Conservation (phyloP, 2,329 filamentous ascomycete genomes). For the Pestalotiopsis sp. region DNA sequence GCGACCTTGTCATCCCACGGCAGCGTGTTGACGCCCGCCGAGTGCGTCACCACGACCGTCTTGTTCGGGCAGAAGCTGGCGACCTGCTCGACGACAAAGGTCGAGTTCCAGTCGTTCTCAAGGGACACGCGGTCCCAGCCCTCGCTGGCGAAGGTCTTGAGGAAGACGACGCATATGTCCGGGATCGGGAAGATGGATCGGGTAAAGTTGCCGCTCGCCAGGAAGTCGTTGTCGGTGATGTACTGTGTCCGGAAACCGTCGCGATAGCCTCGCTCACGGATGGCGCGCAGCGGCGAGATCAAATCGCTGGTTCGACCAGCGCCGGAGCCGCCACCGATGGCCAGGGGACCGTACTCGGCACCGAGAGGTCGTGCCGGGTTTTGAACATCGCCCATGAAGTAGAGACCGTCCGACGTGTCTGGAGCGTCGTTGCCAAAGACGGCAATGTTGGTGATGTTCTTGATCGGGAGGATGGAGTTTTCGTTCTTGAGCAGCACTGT, state of each 20-base stretch:
- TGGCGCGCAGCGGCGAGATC: slow-evolving; percentile 54
- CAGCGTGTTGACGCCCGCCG: slow-evolving; percentile 61
- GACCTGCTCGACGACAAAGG: slow-evolving; percentile 46
- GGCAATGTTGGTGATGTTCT: slow-evolving; percentile 36
- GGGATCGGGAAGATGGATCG: slow-evolving; percentile 14
- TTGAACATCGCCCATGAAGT: too few species aligned
- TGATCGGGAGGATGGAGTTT: slow-evolving; percentile 49
- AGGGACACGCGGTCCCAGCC: slow-evolving; percentile 57
- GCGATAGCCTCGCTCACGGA: slow-evolving; percentile 44
- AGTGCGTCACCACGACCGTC: slow-evolving; percentile 44
- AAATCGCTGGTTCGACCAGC: slow-evolving; percentile 53
- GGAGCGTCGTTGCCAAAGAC: slow-evolving; percentile 52
- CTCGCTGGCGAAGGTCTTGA: slow-evolving; percentile 62
- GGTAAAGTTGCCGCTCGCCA: neutral
- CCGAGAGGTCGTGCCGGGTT: neutral
- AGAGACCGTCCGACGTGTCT: slow-evolving; percentile 54
- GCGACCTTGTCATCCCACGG: slow-evolving; percentile 60
- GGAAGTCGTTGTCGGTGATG: neutral
- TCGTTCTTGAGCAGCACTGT: slow-evolving; percentile 74
- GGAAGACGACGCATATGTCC: slow-evolving; percentile 58
- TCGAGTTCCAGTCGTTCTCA: slow-evolving; percentile 56
- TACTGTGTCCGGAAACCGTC: slow-evolving; percentile 20
- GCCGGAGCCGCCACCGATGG: slow-evolving; percentile 60
- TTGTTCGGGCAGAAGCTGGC: slow-evolving; percentile 44
- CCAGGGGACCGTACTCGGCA: slow-evolving; percentile 47